Evolutionary conservation across 306 rosid genomes (phyloP).

Genomic region (Astragalus membranaceus): DNA sequence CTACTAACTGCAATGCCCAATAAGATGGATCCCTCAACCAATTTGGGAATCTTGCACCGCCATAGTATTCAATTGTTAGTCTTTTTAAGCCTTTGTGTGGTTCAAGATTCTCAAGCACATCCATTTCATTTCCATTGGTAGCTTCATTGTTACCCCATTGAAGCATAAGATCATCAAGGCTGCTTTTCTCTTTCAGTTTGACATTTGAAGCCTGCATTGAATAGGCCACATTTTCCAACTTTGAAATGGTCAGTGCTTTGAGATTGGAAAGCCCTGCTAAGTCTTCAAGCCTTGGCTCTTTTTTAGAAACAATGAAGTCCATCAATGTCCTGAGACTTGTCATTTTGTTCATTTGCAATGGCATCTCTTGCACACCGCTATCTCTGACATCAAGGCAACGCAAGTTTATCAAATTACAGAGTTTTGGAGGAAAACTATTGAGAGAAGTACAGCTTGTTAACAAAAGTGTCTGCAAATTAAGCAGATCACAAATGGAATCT

Average conservation of each 20-base stretch:
- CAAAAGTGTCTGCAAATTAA: constrained; percentile 25
- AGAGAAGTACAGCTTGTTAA: constrained; percentile 11
- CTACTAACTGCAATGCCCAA: neutral
- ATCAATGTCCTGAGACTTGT: constrained; percentile 13
- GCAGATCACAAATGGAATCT: constrained; percentile 12
- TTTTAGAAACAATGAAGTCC: constrained; percentile 2
- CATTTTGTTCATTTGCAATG: neutral
- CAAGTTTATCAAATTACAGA: constrained; percentile 11
- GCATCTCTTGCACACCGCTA: constrained; percentile 24
- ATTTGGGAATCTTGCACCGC: constrained; percentile 1
- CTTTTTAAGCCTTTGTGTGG: constrained; percentile 17
- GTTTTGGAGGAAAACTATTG: neutral
- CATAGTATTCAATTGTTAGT: constrained; percentile 4
- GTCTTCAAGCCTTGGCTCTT: constrained; percentile 1
- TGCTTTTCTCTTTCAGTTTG: neutral
- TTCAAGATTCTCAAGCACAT: constrained; percentile 14
- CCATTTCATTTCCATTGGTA: neutral
- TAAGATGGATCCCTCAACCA: constrained; percentile 14
- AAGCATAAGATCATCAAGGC: constrained; percentile 15
- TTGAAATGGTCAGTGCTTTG: neutral
- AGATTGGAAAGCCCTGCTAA: constrained; percentile 15
- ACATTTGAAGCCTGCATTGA: neutral
- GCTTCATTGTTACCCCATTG: neutral
- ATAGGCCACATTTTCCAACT: constrained; percentile 13
- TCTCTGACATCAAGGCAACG: constrained; percentile 7